These are phyloP conservation scores for Amanita thiersii DNA, from an alignment of 768 basidiomycete genomes.

Conservation along the genomic window DNA sequence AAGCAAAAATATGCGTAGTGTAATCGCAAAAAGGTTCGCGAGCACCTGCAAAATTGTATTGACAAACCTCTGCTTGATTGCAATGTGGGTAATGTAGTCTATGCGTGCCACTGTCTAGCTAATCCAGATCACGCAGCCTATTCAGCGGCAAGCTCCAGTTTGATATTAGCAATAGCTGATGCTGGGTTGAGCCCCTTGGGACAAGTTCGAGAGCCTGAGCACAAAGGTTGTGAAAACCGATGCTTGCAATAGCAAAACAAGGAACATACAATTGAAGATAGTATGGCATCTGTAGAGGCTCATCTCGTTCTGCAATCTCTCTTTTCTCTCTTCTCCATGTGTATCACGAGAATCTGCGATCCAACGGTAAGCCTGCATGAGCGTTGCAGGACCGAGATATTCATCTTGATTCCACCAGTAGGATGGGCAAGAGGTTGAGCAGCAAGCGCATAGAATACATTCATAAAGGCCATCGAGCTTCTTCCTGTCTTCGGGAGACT, in stretches of 20 bases:
- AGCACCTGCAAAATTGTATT: too few species aligned
- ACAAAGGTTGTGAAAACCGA: neutral
- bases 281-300: conserved; percentile 98
- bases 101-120: too few species aligned
- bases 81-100: neutral
- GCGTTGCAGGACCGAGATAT: conserved; percentile 93
- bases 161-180: conserved; percentile 87
- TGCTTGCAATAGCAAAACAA: neutral
- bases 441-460: conserved; percentile 95
- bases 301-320: conserved; percentile 91
- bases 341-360: conserved; percentile 93
- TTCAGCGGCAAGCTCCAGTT: conserved; percentile 78
- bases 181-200: conserved; percentile 96
- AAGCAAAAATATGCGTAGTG: too few species aligned
- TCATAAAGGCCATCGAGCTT: conserved; percentile 98
- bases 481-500: conserved; percentile 84
- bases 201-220: conserved; percentile 81
- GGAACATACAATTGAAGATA: conserved; percentile 88
- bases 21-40: too few species aligned
- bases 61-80: too few species aligned
- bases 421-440: conserved; percentile 94
- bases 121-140: too few species aligned
- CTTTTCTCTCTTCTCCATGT: conserved; percentile 73
- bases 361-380: conserved; percentile 98
- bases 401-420: conserved; percentile 99